phyloP scores from a whole-genome alignment of 2,329 filamentous ascomycete species.

The Bipolaris zeicola region DNA sequence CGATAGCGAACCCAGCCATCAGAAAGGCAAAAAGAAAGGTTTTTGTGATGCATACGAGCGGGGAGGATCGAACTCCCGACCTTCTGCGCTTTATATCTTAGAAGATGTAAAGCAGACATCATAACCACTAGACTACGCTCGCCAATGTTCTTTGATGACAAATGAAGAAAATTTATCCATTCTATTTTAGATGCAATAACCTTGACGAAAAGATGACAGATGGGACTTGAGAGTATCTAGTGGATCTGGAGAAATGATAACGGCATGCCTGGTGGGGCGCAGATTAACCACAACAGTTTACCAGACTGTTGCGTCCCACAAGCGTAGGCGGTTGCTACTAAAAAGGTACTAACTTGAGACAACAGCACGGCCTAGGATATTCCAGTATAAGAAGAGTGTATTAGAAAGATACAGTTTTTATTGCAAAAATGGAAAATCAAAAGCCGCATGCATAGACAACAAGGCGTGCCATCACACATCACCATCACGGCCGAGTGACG shows the following conservation, averaged over 20 bases:
- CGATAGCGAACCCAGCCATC: not conserved
- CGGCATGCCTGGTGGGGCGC: too few relatives aligned
- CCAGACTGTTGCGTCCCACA: too few relatives aligned
- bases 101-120: constrained; percentile 47
- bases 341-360: too few relatives aligned
- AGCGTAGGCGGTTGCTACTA: too few relatives aligned
- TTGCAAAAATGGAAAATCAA: not conserved
- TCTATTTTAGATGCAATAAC: not conserved
- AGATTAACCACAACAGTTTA: too few relatives aligned
- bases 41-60: constrained; percentile 32
- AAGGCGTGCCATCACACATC: not conserved
- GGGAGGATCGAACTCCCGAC: constrained; percentile 48
- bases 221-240: not conserved
- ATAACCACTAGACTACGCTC: constrained; percentile 42
- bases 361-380: too few relatives aligned
- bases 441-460: not conserved
- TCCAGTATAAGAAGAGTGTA: too few relatives aligned
- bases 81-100: constrained; percentile 41
- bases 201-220: not conserved
- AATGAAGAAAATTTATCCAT: not conserved
- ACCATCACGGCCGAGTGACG: constrained; percentile 4
- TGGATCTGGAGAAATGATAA: too few relatives aligned
- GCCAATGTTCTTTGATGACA: constrained; percentile 6
- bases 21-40: constrained; percentile 20
- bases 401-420: not conserved